phyloP scores from a whole-genome alignment of 2,329 filamentous ascomycete genomes.

The Hypoxylon sp. region DNA sequence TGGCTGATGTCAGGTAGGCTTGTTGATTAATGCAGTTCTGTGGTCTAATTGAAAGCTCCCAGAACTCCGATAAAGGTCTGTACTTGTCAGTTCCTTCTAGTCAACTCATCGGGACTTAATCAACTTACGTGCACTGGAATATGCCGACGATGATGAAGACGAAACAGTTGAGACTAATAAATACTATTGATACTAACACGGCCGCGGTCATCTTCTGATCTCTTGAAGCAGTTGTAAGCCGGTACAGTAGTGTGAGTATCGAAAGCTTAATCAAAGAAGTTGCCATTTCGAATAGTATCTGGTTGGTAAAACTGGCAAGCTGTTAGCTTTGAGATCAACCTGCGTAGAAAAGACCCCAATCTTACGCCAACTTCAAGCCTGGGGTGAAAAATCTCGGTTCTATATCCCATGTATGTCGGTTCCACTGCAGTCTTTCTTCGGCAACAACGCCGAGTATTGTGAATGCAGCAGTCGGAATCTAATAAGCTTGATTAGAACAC shows the following conservation, averaged over 20 bases:
- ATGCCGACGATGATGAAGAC: conserved; percentile 49
- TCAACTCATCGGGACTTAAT: background rate
- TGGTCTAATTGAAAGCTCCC: conserved; percentile 46
- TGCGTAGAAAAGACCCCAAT: background rate
- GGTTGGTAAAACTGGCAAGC: conserved; percentile 43
- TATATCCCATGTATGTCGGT: conserved; percentile 49
- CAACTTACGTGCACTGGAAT: conserved; percentile 51
- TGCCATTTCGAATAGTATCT: conserved; percentile 50
- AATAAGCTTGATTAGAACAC: conserved; percentile 5
- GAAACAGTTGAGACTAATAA: conserved; percentile 46
- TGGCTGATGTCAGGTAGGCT: conserved; percentile 60
- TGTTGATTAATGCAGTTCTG: conserved; percentile 59
- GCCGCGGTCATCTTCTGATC: conserved; percentile 44
- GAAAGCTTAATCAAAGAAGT: conserved; percentile 53
- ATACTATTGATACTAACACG: conserved; percentile 42
- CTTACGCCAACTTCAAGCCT: conserved; percentile 45
- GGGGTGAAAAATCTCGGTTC: conserved; percentile 32
- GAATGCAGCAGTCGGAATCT: conserved; percentile 46
- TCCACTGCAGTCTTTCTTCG: conserved; percentile 43
- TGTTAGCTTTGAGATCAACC: background rate
- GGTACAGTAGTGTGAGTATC: conserved; percentile 51
- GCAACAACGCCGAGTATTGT: conserved; percentile 44
- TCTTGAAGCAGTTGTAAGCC: conserved; percentile 47
- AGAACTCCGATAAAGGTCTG: conserved; percentile 51
- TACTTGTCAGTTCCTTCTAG: conserved; percentile 1